Evolutionary conservation across 2,329 filamentous ascomycete species (phyloP), one percentile per base, ranked within the genome.

Genomic region (Venturiaceae sp.): DNA sequence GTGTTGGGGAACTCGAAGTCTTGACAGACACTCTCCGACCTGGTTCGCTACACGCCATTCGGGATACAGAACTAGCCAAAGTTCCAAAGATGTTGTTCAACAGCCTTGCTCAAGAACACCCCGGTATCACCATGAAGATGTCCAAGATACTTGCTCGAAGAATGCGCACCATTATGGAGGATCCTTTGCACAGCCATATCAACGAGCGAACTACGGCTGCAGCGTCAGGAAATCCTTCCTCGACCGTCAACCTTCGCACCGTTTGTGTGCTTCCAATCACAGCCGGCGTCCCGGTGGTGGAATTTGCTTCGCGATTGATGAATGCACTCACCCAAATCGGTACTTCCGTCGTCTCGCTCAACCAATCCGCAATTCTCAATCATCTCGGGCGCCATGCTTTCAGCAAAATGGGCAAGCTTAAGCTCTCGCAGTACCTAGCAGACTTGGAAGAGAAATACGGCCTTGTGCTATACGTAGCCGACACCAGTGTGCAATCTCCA

Each of bases 391-490:
- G 94, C 62, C 91, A 99, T 72, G 94, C 95, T 0, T 99, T 99
- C 70, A 97, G 88, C 72, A 89, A 87, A 65, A 97, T 99, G 87
- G 94, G 94, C 5, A 97, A 96, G 72, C 77, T 99, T 30, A 96
- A 95, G 72, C 77, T 99, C 6, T 90, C 92, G 1, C 92, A 99
- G 64, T 99, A 99, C 67, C 81, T 99, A 54, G 94, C 95, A 2
- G 94, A 99, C 67, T 78, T 99, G 11, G 94, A 99, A 72, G 94
- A 99, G 73, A 96, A 96, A 70, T 97, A 95, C 66, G 91, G 92
- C 1, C 83, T 99, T 65, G 91, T 99, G 1, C 79, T 99, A 7
- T 99, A 99, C 68, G 86, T 99, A 60, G 94, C 92, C 55, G 94
- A 99, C 71, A 99, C 95, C 4, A 96, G 86, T 61, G 94, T 97